Base-by-base conservation (phyloP, 805 yeast species). In the Wickerhamiella siamensis region DNA sequence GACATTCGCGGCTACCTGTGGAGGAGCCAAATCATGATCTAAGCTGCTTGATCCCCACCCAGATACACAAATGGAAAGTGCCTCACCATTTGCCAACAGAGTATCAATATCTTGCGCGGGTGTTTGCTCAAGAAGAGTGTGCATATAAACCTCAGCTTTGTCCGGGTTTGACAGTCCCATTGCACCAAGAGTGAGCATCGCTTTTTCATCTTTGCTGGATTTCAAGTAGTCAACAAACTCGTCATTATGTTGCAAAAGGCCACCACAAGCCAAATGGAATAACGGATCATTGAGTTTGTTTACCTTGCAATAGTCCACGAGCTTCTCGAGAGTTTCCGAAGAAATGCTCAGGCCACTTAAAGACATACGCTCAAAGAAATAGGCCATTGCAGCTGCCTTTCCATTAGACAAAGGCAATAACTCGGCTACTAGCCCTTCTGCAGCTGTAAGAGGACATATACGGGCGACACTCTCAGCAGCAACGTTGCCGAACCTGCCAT, bases 11-110 rank as follows among this genome's bases (percentile, higher is more conserved):
- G 48, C 12, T 40, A 44, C 33, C 41, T 34, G 9, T 39, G 42
- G 5, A 26, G 33, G 3, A 84, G 58, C 12, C 69, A 65, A 22
- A 63, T 66, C 1, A n/a, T n/a, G n/a, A 6, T 24, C 29, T 12
- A 24, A 24, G 12, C 10, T 12, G 12, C 29, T 24, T 8, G 94
- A 77, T 2, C 67, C 57, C 91, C 94, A 80, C 0, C 95, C 94
- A 16, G 75, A 69, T 0, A 83, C 77, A 4, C 80, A 52, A 12
- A 83, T 65, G 20, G 82, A 67, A 16, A 87, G 60, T 0, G 94
- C 86, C 55, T 88, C 97, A 41, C 97, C 96, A 37, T 78, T 70
- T 0, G 84, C 69, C 49, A 88, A 83, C 17, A 79, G 60, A 39
- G 66, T 72, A 46, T 88, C 96, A n/a, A 75, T 65, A 46, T 81